Percentiles rank a stretch among this genome's conserved stretches.
Evolutionary conservation across 352 stramenopile genomes (phyloP).

Genomic region (Thalassiosira hispida): DNA sequence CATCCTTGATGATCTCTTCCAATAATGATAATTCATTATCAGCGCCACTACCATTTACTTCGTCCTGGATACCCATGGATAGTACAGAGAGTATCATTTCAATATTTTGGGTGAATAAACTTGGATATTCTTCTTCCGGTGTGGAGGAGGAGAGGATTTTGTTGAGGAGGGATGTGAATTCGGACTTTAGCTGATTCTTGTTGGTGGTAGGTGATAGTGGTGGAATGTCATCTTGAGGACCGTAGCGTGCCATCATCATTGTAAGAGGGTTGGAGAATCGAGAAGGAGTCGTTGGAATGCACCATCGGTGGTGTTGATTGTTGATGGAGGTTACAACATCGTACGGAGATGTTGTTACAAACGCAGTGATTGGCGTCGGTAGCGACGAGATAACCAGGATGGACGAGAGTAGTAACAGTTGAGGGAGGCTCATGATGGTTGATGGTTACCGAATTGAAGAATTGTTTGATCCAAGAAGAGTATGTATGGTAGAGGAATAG

Average conservation of each 20-base stretch:
- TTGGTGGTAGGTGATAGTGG: neutral
- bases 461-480: too few relatives aligned
- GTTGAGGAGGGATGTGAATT: slow-evolving; percentile 13
- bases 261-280: neutral
- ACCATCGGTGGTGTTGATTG: too few relatives aligned
- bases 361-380: too few relatives aligned
- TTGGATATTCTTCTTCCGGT: slow-evolving; percentile 38
- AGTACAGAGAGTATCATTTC: slow-evolving; percentile 38
- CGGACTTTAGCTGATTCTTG: slow-evolving; percentile 10
- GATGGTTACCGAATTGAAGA: too few relatives aligned
- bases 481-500: too few relatives aligned
- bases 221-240: slow-evolving; percentile 9
- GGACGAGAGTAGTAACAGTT: too few relatives aligned
- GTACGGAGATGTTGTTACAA: too few relatives aligned
- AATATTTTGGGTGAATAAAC: slow-evolving; percentile 53
- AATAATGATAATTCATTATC: slow-evolving; percentile 12
- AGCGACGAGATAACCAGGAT: too few relatives aligned
- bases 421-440: too few relatives aligned
- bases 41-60: too few relatives aligned
- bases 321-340: too few relatives aligned
- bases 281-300: too few relatives aligned
- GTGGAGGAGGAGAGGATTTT: neutral
- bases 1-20: slow-evolving; percentile 45
- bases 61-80: slow-evolving; percentile 38
- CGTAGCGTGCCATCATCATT: slow-evolving; percentile 18